phyloP scores from a whole-genome alignment of 2,329 filamentous ascomycete genomes.

The Epichloe uncinata region DNA sequence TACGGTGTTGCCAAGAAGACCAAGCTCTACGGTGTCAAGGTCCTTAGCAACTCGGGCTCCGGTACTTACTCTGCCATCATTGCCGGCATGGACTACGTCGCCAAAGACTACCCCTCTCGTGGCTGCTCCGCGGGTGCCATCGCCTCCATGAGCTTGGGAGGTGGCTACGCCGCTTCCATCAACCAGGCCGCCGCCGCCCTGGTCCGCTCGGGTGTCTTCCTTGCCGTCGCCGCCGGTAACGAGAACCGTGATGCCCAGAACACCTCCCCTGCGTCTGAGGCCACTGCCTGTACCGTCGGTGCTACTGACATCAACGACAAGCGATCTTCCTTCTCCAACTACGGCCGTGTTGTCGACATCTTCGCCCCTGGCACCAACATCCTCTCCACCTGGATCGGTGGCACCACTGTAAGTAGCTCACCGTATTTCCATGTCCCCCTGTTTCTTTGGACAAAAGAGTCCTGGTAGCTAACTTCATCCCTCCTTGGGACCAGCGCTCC shows the following conservation, averaged over 20 bases:
- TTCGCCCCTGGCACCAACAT: conserved; percentile 36
- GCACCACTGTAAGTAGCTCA: conserved; percentile 16
- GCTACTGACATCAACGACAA: conserved; percentile 28
- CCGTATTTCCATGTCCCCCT: not conserved
- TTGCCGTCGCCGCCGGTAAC: conserved; percentile 45
- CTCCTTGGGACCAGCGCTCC: conserved; percentile 11
- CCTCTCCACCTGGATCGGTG: conserved; percentile 33
- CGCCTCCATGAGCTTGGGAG: conserved; percentile 45
- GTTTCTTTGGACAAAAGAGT: not conserved
- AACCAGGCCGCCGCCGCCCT: conserved; percentile 37
- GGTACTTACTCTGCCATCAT: conserved; percentile 27
- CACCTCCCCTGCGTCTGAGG: conserved; percentile 34
- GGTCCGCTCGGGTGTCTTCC: conserved; percentile 33
- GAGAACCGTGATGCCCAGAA: conserved; percentile 27
- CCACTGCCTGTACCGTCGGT: conserved; percentile 39
- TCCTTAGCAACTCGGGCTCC: conserved; percentile 24
- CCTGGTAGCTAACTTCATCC: not conserved
- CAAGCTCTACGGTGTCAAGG: conserved; percentile 31
- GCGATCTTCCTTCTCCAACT: conserved; percentile 39
- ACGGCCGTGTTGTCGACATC: conserved; percentile 34
- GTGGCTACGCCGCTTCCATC: conserved; percentile 28
- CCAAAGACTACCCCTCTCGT: conserved; percentile 12
- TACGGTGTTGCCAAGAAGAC: conserved; percentile 30
- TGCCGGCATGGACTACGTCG: conserved; percentile 31
- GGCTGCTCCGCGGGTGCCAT: conserved; percentile 32